Base-by-base conservation (phyloP, 805 yeast species). In the Candida silvatica region DNA sequence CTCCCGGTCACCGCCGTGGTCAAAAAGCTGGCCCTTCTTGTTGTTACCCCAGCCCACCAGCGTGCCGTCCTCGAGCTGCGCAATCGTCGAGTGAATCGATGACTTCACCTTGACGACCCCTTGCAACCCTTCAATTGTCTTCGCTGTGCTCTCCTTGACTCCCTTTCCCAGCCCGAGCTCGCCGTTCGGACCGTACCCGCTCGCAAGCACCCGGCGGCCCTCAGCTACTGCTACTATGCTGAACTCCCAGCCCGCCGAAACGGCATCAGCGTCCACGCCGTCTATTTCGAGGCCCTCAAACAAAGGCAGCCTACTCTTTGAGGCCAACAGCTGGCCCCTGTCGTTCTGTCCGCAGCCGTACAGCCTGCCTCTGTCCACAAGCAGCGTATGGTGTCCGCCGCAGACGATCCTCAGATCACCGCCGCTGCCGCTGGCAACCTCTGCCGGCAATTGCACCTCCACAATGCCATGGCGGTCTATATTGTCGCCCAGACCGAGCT, bases 331-430 rank as follows among this genome's bases (percentile, higher is more conserved):
- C 11, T 37, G 20, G 48, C 36, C 24, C 27, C 22, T 6, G 7
- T 27, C 32, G 4, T 26, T 42, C 6, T 37, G 26, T 3, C 97
- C 97, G 33, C 73, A 45, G 0, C 70, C 71, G 42, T 56, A 77
- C 1, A 79, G 52, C 0, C 56, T 51, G 1, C 90, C 90, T 31
- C 66, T 56, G 1, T 56, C 61, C 9, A 71, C 52, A 6, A 86
- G 51, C 14, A 84, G 46, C 0, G 94, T 79, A 52, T 90, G 97
- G 46, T 88, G 88, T 0, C 97, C 97, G 4, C 96, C 97, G 46
- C 87, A 76, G 1, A 66, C 69, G 9, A 87, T 62, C 43, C 64
- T 61, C 32, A 49, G 18, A 18, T 28, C 18, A n/a, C 15, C 11
- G n/a, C 31, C 6, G 31, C 18, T n/a, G 17, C 17, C 12, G 15